Evolutionary conservation across 768 basidiomycete species (phyloP).

Genomic region (Strobilomyces confusus): DNA sequence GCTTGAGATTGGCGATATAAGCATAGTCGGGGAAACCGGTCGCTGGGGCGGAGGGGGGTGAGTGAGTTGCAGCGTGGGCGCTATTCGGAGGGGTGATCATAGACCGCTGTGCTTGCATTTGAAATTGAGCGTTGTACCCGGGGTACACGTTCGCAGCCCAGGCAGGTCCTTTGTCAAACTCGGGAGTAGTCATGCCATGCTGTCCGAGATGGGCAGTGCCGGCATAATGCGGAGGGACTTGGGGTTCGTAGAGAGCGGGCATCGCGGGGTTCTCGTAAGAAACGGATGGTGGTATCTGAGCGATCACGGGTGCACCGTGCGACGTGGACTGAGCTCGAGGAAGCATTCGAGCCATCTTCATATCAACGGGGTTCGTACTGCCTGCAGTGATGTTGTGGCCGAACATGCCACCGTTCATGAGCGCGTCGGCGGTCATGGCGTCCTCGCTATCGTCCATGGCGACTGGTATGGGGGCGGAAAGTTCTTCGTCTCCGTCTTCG

Average conservation of each 20-base stretch:
- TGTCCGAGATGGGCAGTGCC: slow-evolving; percentile 19
- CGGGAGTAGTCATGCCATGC: slow-evolving; percentile 17
- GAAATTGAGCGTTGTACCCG: slow-evolving; percentile 23
- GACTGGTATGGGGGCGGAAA: slow-evolving; percentile 24
- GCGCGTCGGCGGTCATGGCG: slow-evolving; percentile 17
- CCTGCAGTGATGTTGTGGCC: slow-evolving; percentile 28
- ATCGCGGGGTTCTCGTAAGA: slow-evolving; percentile 54
- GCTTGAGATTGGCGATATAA: slow-evolving; percentile 23
- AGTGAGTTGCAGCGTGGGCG: slow-evolving; percentile 32
- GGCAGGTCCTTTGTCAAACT: slow-evolving; percentile 25
- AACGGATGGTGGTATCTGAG: slow-evolving; percentile 38
- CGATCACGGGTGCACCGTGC: slow-evolving; percentile 43
- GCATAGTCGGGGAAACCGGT: slow-evolving; percentile 20
- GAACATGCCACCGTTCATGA: slow-evolving; percentile 33
- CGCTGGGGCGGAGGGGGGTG: slow-evolving; percentile 9
- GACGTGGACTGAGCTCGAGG: slow-evolving; percentile 17
- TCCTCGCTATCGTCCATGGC: slow-evolving; percentile 34
- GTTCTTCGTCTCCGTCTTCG: slow-evolving; percentile 42
- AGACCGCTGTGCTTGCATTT: slow-evolving; percentile 31
- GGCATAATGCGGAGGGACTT: slow-evolving; percentile 29
- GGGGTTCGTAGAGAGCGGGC: slow-evolving; percentile 42
- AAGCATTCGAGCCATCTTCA: slow-evolving; percentile 25
- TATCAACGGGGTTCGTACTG: slow-evolving; percentile 29
- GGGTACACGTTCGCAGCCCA: slow-evolving; percentile 32
- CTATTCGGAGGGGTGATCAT: slow-evolving; percentile 43